Percentiles rank a stretch among this genome's conserved stretches.
These are phyloP conservation scores for Raphanus sativus DNA, from an alignment of 345 rosid genomes.

Conservation along the genomic window DNA sequence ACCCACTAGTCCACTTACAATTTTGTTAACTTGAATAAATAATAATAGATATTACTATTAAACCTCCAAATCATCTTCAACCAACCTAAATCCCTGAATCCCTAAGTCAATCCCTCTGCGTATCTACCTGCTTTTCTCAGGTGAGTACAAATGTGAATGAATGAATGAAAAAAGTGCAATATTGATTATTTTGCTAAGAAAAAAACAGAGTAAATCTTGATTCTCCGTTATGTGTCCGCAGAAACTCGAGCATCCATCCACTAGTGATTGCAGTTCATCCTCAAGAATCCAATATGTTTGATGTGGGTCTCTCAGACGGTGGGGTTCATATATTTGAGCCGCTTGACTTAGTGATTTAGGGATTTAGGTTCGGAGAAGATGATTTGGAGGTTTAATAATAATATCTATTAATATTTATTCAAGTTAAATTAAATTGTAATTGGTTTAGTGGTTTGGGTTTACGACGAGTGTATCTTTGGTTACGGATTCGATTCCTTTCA, in stretches of 20 bases:
- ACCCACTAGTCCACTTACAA: background rate
- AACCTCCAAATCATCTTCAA: background rate
- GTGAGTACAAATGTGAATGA: conserved; percentile 36
- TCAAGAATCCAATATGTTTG: conserved; percentile 88
- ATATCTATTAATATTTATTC: no score
- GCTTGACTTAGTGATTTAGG: conserved; percentile 41
- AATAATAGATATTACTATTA: no score
- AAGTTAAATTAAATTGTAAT: background rate
- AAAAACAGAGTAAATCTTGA: conserved; percentile 9
- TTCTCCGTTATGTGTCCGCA: conserved; percentile 22
- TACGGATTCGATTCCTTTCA: background rate
- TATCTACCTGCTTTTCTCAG: conserved; percentile 78
- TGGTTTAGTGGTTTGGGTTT: background rate
- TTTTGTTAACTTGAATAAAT: background rate
- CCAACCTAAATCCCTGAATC: background rate
- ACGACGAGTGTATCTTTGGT: background rate
- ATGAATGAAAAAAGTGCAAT: conserved; percentile 3
- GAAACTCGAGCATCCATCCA: conserved; percentile 78
- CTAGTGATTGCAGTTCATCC: conserved; percentile 94
- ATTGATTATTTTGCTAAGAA: background rate
- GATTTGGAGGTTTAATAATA: background rate
- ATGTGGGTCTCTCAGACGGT: conserved; percentile 90
- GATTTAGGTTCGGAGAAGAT: background rate
- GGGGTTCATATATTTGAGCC: conserved; percentile 94
- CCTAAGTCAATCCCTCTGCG: conserved; percentile 57